phyloP scores from a whole-genome alignment of 129 eudicot species.

The Silybum marianum region DNA sequence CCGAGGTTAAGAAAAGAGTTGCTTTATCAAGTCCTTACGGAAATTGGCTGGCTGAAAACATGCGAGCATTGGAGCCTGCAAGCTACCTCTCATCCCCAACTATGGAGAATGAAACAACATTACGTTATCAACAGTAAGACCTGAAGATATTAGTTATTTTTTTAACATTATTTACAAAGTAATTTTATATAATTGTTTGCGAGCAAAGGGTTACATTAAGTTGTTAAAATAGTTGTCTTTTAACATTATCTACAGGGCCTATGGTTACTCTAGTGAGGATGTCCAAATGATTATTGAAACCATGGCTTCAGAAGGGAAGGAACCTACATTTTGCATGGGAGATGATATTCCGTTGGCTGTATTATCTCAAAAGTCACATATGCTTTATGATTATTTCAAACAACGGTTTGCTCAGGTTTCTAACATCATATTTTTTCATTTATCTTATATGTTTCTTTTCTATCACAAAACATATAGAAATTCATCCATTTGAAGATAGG shows the following conservation, averaged over 20 bases:
- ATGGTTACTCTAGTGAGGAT: slow-evolving; percentile 98
- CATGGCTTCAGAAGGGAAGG: slow-evolving; percentile 99
- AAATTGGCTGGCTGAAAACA: slow-evolving; percentile 82
- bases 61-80: slow-evolving; percentile 69
- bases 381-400: slow-evolving; percentile 98
- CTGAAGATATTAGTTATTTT: neutral
- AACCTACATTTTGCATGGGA: slow-evolving; percentile 99
- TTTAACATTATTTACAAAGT: neutral
- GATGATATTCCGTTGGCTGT: slow-evolving; percentile 95
- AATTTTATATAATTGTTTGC: slow-evolving; percentile 11
- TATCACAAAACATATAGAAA: neutral
- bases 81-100: slow-evolving; percentile 73
- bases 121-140: slow-evolving; percentile 89
- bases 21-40: slow-evolving; percentile 84
- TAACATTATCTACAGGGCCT: slow-evolving; percentile 79
- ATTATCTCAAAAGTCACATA: slow-evolving; percentile 79
- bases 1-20: slow-evolving; percentile 94
- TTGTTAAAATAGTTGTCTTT: too few relatives aligned
- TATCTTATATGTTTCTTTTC: neutral
- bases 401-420: slow-evolving; percentile 99
- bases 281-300: slow-evolving; percentile 98
- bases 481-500: neutral
- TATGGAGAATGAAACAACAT: slow-evolving; percentile 80
- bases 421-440: neutral
- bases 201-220: neutral